phyloP scores from a whole-genome alignment of 371 early-diverging fungal species.

The Apophysomyces sp. region DNA sequence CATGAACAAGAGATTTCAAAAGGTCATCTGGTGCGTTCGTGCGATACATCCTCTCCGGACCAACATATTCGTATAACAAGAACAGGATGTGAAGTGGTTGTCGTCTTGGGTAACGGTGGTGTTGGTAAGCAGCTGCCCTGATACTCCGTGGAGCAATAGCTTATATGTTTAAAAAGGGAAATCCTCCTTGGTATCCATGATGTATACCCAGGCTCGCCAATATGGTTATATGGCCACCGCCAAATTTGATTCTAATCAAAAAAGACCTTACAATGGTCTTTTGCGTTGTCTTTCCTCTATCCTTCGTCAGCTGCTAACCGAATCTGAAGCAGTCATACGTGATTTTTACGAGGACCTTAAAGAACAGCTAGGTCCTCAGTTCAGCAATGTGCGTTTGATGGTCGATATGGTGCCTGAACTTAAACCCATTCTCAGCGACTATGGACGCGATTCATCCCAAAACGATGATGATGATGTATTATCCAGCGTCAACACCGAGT shows the following conservation, averaged over 20 bases:
- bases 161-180: constrained; percentile 15
- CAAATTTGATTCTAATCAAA: constrained; percentile 45
- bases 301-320: constrained; percentile 39
- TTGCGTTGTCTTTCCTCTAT: constrained; percentile 40
- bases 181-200: constrained; percentile 31
- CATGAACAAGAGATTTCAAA: constrained; percentile 19
- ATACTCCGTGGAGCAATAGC: neutral
- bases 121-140: constrained; percentile 16
- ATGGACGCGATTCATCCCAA: constrained; percentile 2
- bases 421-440: constrained; percentile 31
- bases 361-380: constrained; percentile 38
- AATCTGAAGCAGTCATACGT: constrained; percentile 38
- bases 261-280: constrained; percentile 43
- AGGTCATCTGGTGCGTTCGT: constrained; percentile 1
- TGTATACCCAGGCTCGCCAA: constrained; percentile 36
- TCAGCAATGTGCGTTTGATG: constrained; percentile 35
- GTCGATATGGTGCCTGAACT: constrained; percentile 47
- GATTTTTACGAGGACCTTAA: constrained; percentile 39
- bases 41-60: neutral
- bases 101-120: constrained; percentile 41
- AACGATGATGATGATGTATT: constrained; percentile 37
- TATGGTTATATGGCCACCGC: constrained; percentile 41
- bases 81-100: constrained; percentile 27
- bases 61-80: constrained; percentile 2
- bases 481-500: constrained; percentile 32